Evolutionary conservation across 495 filamentous ascomycete species (phyloP).

Genomic region (Penicillium waksmanii): DNA sequence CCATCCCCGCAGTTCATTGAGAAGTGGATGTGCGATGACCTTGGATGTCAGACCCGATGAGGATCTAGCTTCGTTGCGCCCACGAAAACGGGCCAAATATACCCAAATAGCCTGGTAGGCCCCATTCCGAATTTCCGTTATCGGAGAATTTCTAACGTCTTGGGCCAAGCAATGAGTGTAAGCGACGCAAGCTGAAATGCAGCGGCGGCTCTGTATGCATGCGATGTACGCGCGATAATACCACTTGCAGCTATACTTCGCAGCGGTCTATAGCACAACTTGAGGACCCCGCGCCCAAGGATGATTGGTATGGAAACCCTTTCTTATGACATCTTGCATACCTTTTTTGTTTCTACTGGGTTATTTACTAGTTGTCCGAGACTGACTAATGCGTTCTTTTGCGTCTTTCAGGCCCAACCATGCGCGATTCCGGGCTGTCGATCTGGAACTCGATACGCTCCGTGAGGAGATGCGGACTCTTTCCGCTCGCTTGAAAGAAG

Average conservation of each 20-base stretch:
- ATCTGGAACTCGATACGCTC: slow-evolving; percentile 34
- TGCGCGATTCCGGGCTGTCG: slow-evolving; percentile 30
- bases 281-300: slow-evolving; percentile 16
- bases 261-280: slow-evolving; percentile 9
- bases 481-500: slow-evolving; percentile 37
- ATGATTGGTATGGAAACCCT: slow-evolving; percentile 25
- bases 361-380: neutral
- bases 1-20: neutral
- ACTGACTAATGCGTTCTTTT: neutral
- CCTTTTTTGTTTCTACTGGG: neutral
- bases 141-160: neutral
- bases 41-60: neutral
- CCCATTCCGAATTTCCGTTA: neutral
- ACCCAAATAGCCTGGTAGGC: neutral
- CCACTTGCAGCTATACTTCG: slow-evolving; percentile 66
- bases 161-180: slow-evolving; percentile 73
- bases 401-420: slow-evolving; percentile 18
- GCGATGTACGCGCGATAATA: slow-evolving; percentile 68
- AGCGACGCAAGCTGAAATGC: slow-evolving; percentile 89
- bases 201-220: slow-evolving; percentile 79
- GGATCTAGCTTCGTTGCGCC: neutral
- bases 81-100: slow-evolving; percentile 10
- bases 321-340: neutral
- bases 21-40: neutral
- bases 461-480: slow-evolving; percentile 39